phyloP scores from a whole-genome alignment of 2,329 filamentous ascomycete species.

The Pseudogymnoascus sp. region DNA sequence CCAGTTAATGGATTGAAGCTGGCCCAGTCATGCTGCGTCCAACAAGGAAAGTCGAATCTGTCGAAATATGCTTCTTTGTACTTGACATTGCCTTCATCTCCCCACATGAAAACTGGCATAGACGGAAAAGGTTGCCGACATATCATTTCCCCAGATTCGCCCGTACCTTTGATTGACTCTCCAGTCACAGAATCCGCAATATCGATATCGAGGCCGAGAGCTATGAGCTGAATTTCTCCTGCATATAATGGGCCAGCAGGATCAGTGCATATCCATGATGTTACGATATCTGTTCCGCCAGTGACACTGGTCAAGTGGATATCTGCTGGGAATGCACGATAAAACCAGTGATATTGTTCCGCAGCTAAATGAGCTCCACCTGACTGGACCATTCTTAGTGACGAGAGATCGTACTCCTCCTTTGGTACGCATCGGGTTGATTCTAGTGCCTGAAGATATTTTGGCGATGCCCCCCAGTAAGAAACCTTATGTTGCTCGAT shows the following conservation, averaged over 20 bases:
- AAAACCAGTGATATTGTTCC: constrained; percentile 38
- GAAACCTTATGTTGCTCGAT: constrained; percentile 30
- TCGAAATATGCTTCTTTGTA: constrained; percentile 39
- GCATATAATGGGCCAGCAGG: constrained; percentile 34
- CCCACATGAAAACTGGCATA: constrained; percentile 39
- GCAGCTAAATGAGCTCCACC: constrained; percentile 35
- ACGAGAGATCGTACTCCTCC: constrained; percentile 30
- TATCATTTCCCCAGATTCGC: constrained; percentile 36
- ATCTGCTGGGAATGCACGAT: constrained; percentile 29
- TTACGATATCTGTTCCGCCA: constrained; percentile 39
- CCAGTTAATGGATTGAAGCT: constrained; percentile 33
- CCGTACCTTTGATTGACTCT: constrained; percentile 26
- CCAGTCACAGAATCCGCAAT: constrained; percentile 32
- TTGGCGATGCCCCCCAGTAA: constrained; percentile 36
- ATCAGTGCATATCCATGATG: constrained; percentile 35
- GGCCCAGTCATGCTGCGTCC: constrained; percentile 39
- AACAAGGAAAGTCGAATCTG: constrained; percentile 32
- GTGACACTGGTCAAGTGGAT: constrained; percentile 35
- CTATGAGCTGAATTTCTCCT: constrained; percentile 37
- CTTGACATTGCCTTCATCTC: constrained; percentile 30
- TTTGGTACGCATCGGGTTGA: constrained; percentile 26
- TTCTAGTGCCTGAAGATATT: constrained; percentile 36
- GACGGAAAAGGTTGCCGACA: constrained; percentile 37
- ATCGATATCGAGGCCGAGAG: constrained; percentile 39
- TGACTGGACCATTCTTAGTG: constrained; percentile 35